These are phyloP conservation scores for Cryphonectria japonica DNA, from an alignment of 2,329 filamentous ascomycete species.

Conservation along the genomic window DNA sequence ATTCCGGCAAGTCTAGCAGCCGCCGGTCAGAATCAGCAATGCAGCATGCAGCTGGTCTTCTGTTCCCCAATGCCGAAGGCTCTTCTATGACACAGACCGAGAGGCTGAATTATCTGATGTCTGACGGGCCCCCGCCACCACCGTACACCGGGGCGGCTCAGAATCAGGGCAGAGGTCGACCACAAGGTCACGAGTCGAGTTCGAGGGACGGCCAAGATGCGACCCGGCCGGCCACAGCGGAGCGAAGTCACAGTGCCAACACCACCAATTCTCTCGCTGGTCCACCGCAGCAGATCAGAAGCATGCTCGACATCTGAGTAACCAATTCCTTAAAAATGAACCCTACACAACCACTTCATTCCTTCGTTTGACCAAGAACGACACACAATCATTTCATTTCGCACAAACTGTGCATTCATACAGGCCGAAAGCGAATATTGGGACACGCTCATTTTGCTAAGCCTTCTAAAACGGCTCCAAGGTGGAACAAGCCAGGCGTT, in stretches of 20 bases:
- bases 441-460: conserved; percentile 5
- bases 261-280: conserved; percentile 51
- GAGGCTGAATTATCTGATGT: conserved; percentile 43
- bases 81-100: conserved; percentile 30
- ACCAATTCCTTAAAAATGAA: too few relatives aligned
- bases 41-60: conserved; percentile 47
- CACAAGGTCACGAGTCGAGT: conserved; percentile 28
- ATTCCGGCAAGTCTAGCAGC: conserved; percentile 49
- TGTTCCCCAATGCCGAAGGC: conserved; percentile 51
- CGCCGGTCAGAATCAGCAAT: conserved; percentile 50
- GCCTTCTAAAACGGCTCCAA: background rate
- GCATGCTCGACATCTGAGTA: conserved; percentile 61
- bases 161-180: conserved; percentile 33
- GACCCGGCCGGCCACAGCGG: conserved; percentile 38
- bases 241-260: conserved; percentile 50
- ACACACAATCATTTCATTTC: background rate
- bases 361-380: background rate
- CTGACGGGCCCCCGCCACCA: conserved; percentile 51
- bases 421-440: too few relatives aligned
- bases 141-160: conserved; percentile 40
- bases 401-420: background rate
- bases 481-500: conserved; percentile 3
- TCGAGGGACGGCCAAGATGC: conserved; percentile 11
- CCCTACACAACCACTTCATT: background rate
- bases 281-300: conserved; percentile 59